A percentile compares a stretch with the other conserved stretches of the same genome.
Conservation (phyloP, 202 grass and related monocot genomes). For the Zoysia matrella region DNA sequence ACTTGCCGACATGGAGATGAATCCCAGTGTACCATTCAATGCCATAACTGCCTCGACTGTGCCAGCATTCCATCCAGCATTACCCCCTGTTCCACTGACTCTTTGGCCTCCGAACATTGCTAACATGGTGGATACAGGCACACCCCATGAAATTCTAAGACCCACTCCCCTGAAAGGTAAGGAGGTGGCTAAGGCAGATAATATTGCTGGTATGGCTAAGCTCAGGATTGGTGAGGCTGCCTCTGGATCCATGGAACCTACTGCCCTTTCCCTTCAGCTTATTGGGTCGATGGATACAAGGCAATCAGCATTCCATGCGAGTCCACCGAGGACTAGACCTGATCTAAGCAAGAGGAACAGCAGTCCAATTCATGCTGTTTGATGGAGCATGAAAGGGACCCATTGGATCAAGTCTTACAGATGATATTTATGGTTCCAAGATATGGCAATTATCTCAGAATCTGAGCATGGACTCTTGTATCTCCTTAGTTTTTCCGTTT, state of each 20-base stretch:
- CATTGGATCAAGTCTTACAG: slow-evolving; percentile 24
- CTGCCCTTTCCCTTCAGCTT: slow-evolving; percentile 77
- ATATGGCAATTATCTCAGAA: slow-evolving; percentile 22
- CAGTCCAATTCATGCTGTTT: slow-evolving; percentile 83
- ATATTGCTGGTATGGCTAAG: slow-evolving; percentile 79
- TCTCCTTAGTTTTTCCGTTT: slow-evolving; percentile 44
- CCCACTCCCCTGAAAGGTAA: slow-evolving; percentile 73
- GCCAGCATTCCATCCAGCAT: slow-evolving; percentile 53
- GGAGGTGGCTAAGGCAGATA: slow-evolving; percentile 55
- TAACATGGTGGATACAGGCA: slow-evolving; percentile 41
- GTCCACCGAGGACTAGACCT: slow-evolving; percentile 51
- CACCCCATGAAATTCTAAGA: slow-evolving; percentile 65
- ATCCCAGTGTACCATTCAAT: slow-evolving; percentile 30
- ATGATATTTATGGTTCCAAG: slow-evolving; percentile 23
- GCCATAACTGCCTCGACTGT: slow-evolving; percentile 16
- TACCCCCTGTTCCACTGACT: slow-evolving; percentile 52
- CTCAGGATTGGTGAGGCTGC: slow-evolving; percentile 70
- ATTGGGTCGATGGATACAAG: slow-evolving; percentile 56
- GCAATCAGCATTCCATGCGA: slow-evolving; percentile 77
- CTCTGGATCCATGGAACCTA: slow-evolving; percentile 51
- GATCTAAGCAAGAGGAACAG: slow-evolving; percentile 71
- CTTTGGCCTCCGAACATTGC: slow-evolving; percentile 48
- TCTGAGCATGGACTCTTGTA: slow-evolving; percentile 40
- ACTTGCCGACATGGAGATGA: slow-evolving; percentile 39
- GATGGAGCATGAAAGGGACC: slow-evolving; percentile 41